Conservation (phyloP, 208 protist genomes). For the Porcisia hertigi region DNA sequence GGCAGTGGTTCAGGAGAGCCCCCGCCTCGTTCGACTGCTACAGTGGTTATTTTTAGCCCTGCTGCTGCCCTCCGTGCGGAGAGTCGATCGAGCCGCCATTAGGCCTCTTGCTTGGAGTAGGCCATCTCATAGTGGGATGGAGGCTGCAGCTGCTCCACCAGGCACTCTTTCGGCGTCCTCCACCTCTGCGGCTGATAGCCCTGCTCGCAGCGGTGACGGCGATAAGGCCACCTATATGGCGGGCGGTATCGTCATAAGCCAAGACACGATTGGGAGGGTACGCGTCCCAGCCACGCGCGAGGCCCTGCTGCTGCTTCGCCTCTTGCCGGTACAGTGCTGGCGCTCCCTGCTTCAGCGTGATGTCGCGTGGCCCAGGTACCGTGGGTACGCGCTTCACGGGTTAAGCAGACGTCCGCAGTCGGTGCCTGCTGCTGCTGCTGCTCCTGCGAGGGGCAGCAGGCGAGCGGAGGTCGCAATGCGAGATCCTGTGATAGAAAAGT, state of each 20-base stretch:
- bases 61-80: background rate
- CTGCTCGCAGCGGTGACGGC: background rate
- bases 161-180: background rate
- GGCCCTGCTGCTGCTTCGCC: constrained; percentile 1
- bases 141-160: background rate
- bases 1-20: background rate
- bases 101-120: background rate
- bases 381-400: constrained; percentile 1
- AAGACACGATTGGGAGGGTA: background rate
- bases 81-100: background rate
- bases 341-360: constrained; percentile 3
- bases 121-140: background rate
- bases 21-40: background rate
- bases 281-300: background rate
- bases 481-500: background rate
- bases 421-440: too few relatives aligned
- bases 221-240: background rate
- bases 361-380: constrained; percentile 5
- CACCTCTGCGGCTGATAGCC: background rate
- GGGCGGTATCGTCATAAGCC: background rate
- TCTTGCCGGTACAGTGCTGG: constrained; percentile 6
- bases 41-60: background rate
- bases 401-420: background rate
- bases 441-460: background rate
- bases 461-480: background rate